Evolutionary conservation across 805 yeast genomes (phyloP).

Genomic region (Osmozyma mogii): DNA sequence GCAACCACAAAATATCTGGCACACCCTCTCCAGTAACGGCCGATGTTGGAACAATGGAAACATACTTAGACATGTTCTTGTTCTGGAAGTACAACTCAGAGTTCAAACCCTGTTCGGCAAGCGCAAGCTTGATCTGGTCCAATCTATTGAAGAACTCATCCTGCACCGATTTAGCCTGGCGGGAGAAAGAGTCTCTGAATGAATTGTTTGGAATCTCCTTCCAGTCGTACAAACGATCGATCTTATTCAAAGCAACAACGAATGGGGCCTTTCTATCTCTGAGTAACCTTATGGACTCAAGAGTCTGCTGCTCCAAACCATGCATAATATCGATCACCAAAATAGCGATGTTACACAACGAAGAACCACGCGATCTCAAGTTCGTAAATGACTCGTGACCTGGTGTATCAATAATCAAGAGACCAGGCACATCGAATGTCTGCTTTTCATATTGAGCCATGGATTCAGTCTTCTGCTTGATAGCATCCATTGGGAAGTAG

Average conservation of each 20-base stretch:
- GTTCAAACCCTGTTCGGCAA: slow-evolving; percentile 97
- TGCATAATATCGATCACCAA: slow-evolving; percentile 98
- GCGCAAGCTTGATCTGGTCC: slow-evolving; percentile 76
- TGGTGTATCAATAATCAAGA: slow-evolving; percentile 95
- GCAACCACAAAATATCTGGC: slow-evolving; percentile 93
- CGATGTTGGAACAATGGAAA: slow-evolving; percentile 95
- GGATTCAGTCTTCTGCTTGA: slow-evolving; percentile 81
- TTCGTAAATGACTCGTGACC: slow-evolving; percentile 99
- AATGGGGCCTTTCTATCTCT: slow-evolving; percentile 98
- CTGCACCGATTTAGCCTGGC: slow-evolving; percentile 79
- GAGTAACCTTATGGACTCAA: slow-evolving; percentile 85
- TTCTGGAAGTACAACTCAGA: slow-evolving; percentile 95
- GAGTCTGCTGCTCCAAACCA: slow-evolving; percentile 96
- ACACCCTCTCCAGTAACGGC: slow-evolving; percentile 99
- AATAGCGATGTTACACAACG: slow-evolving; percentile 97
- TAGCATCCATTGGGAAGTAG: slow-evolving; percentile 94
- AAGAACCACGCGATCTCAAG: slow-evolving; percentile 97
- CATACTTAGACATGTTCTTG: slow-evolving; percentile 87
- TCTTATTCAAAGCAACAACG: slow-evolving; percentile 92
- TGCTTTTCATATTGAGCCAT: slow-evolving; percentile 83
- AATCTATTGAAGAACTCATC: slow-evolving; percentile 86
- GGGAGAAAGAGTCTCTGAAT: slow-evolving; percentile 86
- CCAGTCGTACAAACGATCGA: slow-evolving; percentile 97
- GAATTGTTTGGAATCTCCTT: slow-evolving; percentile 82
- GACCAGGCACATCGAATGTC: slow-evolving; percentile 92